Conservation (phyloP, 2,329 filamentous ascomycete species). For the Calonectria honghensis region DNA sequence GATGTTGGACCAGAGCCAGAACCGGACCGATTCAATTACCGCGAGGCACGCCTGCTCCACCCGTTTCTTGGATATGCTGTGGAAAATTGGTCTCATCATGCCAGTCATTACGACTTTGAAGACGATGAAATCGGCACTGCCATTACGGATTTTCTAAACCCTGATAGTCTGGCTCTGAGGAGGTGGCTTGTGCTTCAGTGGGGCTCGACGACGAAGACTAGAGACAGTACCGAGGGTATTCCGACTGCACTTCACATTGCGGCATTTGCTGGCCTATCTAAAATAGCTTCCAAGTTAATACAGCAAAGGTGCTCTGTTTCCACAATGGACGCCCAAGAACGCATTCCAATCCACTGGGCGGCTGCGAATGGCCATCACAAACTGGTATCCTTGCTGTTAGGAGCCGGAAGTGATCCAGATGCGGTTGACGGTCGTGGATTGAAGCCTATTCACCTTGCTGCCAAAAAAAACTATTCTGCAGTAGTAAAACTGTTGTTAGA, state of each 20-base stretch:
- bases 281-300: constrained; percentile 36
- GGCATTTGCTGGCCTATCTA: constrained; percentile 47
- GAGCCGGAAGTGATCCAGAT: constrained; percentile 39
- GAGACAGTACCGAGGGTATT: constrained; percentile 30
- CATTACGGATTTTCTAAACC: constrained; percentile 34
- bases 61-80: constrained; percentile 49
- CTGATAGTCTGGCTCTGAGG: constrained; percentile 31
- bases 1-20: background rate
- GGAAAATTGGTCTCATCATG: constrained; percentile 52
- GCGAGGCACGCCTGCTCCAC: constrained; percentile 44
- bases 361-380: constrained; percentile 47
- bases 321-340: constrained; percentile 39
- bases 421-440: constrained; percentile 39
- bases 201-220: constrained; percentile 38
- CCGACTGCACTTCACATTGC: constrained; percentile 48
- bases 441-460: constrained; percentile 49
- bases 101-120: constrained; percentile 43
- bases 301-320: constrained; percentile 28
- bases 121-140: constrained; percentile 41
- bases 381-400: constrained; percentile 39
- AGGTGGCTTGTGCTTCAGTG: constrained; percentile 49
- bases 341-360: constrained; percentile 49
- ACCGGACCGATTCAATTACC: constrained; percentile 39
- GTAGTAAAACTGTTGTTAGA: constrained; percentile 35
- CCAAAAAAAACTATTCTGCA: constrained; percentile 34